phyloP scores from a whole-genome alignment of 106 monocot genomes.

The Cymbidium sinense region DNA sequence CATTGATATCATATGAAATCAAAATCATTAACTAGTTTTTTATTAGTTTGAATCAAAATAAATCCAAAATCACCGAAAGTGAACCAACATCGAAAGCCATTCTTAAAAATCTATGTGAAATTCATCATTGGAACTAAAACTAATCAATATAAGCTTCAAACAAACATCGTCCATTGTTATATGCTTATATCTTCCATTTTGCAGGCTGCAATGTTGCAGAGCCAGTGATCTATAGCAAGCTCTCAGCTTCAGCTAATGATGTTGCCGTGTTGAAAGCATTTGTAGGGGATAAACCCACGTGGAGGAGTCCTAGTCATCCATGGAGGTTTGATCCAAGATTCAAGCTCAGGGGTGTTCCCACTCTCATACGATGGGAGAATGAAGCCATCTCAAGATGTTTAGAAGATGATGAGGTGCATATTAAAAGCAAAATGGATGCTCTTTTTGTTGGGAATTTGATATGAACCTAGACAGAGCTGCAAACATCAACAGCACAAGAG shows the following conservation, averaged over 20 bases:
- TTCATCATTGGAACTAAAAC: neutral
- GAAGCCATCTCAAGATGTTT: conserved; percentile 51
- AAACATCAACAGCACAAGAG: too few species aligned
- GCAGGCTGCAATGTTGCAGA: conserved; percentile 88
- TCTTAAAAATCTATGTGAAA: neutral
- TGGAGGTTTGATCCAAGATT: conserved; percentile 62
- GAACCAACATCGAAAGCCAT: neutral
- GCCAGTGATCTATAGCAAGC: conserved; percentile 65
- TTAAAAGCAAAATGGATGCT: conserved; percentile 54
- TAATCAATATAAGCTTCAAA: neutral
- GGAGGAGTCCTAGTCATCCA: conserved; percentile 69
- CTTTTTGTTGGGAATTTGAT: conserved; percentile 29
- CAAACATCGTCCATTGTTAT: neutral
- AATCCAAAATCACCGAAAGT: neutral
- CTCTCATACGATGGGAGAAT: conserved; percentile 77
- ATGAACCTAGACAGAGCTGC: too few species aligned
- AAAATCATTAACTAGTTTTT: too few species aligned
- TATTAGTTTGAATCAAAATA: too few species aligned
- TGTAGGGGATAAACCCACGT: conserved; percentile 76
- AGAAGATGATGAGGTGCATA: conserved; percentile 79
- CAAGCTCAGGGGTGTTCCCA: conserved; percentile 79
- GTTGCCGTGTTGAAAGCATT: conserved; percentile 62
- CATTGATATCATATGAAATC: neutral
- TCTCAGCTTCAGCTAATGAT: conserved; percentile 40
- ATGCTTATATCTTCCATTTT: neutral